Conservation (phyloP, 192 early-diverging fungal species). For the Podochytrium sp. region DNA sequence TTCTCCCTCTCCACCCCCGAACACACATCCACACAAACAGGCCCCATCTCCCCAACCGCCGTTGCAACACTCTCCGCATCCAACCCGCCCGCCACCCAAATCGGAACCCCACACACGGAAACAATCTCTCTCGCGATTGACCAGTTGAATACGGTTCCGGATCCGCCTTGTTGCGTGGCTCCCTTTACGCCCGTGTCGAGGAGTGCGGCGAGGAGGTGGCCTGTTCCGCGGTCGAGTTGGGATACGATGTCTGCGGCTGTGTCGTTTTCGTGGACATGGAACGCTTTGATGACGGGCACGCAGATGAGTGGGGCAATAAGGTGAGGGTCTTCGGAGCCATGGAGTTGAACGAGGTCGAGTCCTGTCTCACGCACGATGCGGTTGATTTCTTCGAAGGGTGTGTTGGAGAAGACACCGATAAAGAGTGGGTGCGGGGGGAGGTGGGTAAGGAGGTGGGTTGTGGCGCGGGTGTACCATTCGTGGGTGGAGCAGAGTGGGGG, state of each 20-base stretch:
- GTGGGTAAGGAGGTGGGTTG: background rate
- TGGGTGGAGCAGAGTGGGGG: background rate
- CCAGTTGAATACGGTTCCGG: conserved; percentile 88
- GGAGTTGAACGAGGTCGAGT: conserved; percentile 93
- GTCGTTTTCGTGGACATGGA: conserved; percentile 73
- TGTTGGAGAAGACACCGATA: conserved; percentile 94
- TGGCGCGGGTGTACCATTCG: conserved; percentile 11
- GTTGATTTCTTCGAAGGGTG: conserved; percentile 76
- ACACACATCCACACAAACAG: conserved; percentile 91
- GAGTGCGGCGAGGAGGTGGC: conserved; percentile 31
- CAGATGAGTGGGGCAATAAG: conserved; percentile 69
- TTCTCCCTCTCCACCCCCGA: conserved; percentile 86
- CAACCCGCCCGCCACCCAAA: conserved; percentile 91
- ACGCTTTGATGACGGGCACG: conserved; percentile 86
- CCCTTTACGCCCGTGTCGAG: conserved; percentile 61
- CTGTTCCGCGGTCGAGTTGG: conserved; percentile 12
- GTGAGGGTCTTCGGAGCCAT: conserved; percentile 76
- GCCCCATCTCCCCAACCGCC: conserved; percentile 67
- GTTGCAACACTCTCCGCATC: conserved; percentile 78
- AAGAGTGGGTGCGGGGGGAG: conserved; percentile 63
- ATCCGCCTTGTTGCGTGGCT: conserved; percentile 73
- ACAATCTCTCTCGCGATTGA: conserved; percentile 65
- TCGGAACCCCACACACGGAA: conserved; percentile 57
- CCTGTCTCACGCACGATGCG: conserved; percentile 61
- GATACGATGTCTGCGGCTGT: conserved; percentile 39